Percentiles rank a stretch among this genome's conserved stretches.
phyloP scores from a whole-genome alignment of 1,284 basidiomycete genomes.

The Irpex lacteus region DNA sequence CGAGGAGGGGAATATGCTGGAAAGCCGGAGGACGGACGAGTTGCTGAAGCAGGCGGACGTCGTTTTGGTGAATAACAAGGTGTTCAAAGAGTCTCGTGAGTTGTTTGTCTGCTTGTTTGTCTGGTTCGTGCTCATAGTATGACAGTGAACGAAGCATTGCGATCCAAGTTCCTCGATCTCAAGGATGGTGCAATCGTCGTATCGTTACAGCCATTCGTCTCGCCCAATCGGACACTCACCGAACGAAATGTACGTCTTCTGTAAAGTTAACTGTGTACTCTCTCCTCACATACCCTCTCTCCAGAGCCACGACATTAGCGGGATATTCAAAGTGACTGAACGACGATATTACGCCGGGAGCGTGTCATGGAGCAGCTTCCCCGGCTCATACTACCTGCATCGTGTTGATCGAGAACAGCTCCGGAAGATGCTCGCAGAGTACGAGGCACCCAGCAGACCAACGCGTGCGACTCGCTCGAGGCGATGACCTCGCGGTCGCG shows the following conservation, averaged over 20 bases:
- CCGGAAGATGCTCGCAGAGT: slow-evolving; percentile 1
- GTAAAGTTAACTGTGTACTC: not conserved
- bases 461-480: slow-evolving; percentile 21
- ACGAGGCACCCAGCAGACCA: slow-evolving; percentile 13
- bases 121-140: not conserved
- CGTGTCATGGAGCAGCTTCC: slow-evolving; percentile 71
- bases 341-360: slow-evolving; percentile 63
- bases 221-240: slow-evolving; percentile 63
- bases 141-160: slow-evolving; percentile 71
- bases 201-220: slow-evolving; percentile 70
- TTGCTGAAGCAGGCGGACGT: slow-evolving; percentile 69
- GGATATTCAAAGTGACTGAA: slow-evolving; percentile 72
- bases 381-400: slow-evolving; percentile 71
- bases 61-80: slow-evolving; percentile 77
- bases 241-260: slow-evolving; percentile 63
- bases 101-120: slow-evolving; percentile 6
- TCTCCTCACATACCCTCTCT: not conserved
- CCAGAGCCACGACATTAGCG: slow-evolving; percentile 70
- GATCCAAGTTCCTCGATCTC: slow-evolving; percentile 73
- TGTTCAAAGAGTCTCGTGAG: slow-evolving; percentile 68
- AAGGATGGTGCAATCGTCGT: slow-evolving; percentile 79
- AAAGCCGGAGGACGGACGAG: slow-evolving; percentile 55
- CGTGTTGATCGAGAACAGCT: slow-evolving; percentile 55
- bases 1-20: slow-evolving; percentile 72
- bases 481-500: slow-evolving; percentile 14